Evolutionary conservation across 2,329 filamentous ascomycete genomes (phyloP), one percentile per base, ranked within the genome.

Genomic region (Fusarium sp.): DNA sequence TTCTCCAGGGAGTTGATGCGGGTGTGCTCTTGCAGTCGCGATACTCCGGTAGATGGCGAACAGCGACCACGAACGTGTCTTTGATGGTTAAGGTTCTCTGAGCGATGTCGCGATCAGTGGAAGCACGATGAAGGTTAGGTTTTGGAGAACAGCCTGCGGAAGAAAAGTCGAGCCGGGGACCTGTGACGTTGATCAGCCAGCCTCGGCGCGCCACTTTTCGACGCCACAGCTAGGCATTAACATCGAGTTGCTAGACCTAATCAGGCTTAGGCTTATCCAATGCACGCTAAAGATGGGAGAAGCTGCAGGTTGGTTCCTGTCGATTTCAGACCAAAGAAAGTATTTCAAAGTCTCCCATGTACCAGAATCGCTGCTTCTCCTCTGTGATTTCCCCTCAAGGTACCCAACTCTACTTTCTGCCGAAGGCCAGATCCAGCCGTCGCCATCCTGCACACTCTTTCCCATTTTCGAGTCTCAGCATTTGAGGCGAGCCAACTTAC

Each of bases 111-210:
- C 58, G 64, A 70, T 57, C 57, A 58, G 68, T 57, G 71, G 36
- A 65, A 58, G 59, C 70, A 63, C 62, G 59, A 65, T 71, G 66
- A 68, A 65, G 47, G 25, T 54, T 45, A 22, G 35, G 35, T 36
- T 54, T 71, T 65, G 54, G 65, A 52, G 72, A 56, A 31, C n/a
- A 62, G 27, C 5, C 25, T 8, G 63, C 68, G 31, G 65, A 63
- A 71, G 63, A 76, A 73, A 75, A 68, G 71, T 71, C 70, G 38
- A 75, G 68, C 70, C 70, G 70, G 70, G 35, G 29, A 62, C 54
- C 36, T 54, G 27, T 61, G 65, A 66, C 65, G 58, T 66, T 35
- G 47, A 54, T 38, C 59, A 36, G n/a, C 50, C 59, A 68, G 63
- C 62, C 64, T 73, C 25, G 14, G 35, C 36, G 42, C 56, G 66